These are phyloP conservation scores for Pythium guiyangense DNA, from an alignment of 352 stramenopile genomes.

Conservation along the genomic window DNA sequence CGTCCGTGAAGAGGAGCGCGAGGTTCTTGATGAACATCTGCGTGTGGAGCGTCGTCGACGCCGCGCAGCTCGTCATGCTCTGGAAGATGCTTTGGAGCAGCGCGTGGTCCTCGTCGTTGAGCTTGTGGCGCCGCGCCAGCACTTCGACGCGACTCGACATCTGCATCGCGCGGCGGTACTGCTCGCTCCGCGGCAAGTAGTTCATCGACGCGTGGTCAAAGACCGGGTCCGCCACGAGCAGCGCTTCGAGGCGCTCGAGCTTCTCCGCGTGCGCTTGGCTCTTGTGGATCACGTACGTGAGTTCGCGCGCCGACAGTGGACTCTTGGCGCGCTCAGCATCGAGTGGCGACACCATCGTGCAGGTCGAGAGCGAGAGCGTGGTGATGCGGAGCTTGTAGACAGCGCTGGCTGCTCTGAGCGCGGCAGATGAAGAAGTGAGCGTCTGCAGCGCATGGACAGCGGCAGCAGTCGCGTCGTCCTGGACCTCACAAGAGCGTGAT, in stretches of 20 bases:
- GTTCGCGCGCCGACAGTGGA: neutral
- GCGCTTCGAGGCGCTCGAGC: slow-evolving; percentile 47
- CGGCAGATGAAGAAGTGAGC: no score
- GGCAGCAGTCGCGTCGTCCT: neutral
- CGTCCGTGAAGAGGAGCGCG: slow-evolving; percentile 1
- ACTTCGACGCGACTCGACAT: slow-evolving; percentile 59
- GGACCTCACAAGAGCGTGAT: neutral
- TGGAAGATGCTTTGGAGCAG: slow-evolving; percentile 20
- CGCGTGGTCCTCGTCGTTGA: slow-evolving; percentile 17
- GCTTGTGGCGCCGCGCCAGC: slow-evolving; percentile 38
- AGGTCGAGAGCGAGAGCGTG: no score
- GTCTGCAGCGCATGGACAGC: no score
- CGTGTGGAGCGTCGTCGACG: slow-evolving; percentile 59
- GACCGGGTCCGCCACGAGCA: slow-evolving; percentile 48
- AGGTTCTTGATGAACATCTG: slow-evolving; percentile 74
- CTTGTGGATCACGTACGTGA: slow-evolving; percentile 38
- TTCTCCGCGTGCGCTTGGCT: slow-evolving; percentile 44
- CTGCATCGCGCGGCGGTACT: slow-evolving; percentile 49
- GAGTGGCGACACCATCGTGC: slow-evolving; percentile 5
- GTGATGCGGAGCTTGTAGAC: no score
- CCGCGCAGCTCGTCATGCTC: slow-evolving; percentile 46
- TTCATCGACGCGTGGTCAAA: slow-evolving; percentile 66
- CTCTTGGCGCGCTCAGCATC: slow-evolving; percentile 39
- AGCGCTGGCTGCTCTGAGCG: no score
- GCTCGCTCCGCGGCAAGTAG: slow-evolving; percentile 57